These are phyloP conservation scores for Thermoascus crustaceus DNA, from an alignment of 2,329 filamentous ascomycete species.

Conservation along the genomic window DNA sequence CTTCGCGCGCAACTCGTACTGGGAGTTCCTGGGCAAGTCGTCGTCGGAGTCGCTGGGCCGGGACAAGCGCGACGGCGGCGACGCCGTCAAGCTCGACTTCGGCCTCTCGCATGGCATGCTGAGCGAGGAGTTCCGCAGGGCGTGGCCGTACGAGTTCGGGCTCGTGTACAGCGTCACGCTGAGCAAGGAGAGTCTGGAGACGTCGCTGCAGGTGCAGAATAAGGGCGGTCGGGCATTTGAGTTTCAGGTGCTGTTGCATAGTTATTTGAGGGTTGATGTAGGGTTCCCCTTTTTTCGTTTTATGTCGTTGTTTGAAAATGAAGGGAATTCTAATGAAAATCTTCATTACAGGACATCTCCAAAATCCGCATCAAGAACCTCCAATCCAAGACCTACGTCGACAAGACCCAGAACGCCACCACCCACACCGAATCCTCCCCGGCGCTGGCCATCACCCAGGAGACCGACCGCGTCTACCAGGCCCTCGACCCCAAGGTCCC, in stretches of 20 bases:
- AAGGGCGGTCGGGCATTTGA: conserved; percentile 76
- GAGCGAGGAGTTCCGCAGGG: conserved; percentile 56
- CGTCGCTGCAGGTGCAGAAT: conserved; percentile 80
- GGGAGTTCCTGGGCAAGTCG: conserved; percentile 76
- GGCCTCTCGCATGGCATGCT: conserved; percentile 71
- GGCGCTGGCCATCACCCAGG: conserved; percentile 61
- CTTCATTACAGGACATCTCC: conserved; percentile 60
- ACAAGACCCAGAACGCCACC: conserved; percentile 66
- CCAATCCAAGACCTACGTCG: conserved; percentile 64
- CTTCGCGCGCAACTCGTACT: conserved; percentile 79
- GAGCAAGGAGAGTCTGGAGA: conserved; percentile 64
- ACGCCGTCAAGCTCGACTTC: conserved; percentile 89
- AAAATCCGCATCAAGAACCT: conserved; percentile 67
- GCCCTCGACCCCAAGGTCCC: conserved; percentile 45
- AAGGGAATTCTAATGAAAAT: conserved; percentile 12
- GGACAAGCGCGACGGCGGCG: conserved; percentile 42
- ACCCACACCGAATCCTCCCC: conserved; percentile 58
- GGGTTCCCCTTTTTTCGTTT: conserved; percentile 19
- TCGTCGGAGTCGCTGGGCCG: conserved; percentile 27
- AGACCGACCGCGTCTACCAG: conserved; percentile 85
- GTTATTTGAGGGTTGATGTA: conserved; percentile 76
- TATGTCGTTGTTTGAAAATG: background rate
- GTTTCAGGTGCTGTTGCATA: conserved; percentile 86
- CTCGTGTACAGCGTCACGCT: conserved; percentile 91
- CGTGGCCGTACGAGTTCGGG: conserved; percentile 82